These are phyloP conservation scores for Populus pruinosa DNA, from an alignment of 345 rosid genomes.

Conservation along the genomic window DNA sequence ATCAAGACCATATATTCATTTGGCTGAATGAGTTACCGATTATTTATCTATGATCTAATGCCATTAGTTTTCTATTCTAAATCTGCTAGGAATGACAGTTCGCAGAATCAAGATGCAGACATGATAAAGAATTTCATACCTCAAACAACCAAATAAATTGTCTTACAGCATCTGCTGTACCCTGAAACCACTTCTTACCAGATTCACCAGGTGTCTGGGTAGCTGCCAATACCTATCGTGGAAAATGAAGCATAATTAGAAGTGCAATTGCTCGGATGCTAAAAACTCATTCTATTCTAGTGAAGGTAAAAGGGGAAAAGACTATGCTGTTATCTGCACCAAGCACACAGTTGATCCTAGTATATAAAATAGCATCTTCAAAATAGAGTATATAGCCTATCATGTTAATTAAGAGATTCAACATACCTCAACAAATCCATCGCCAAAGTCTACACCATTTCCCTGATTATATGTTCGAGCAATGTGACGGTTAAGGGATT, in stretches of 20 bases:
- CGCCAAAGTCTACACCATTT: constrained; percentile 64
- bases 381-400: background rate
- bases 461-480: constrained; percentile 65
- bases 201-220: constrained; percentile 85
- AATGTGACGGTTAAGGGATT: constrained; percentile 76
- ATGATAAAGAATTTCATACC: constrained; percentile 35
- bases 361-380: background rate
- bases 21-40: background rate
- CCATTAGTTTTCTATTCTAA: background rate
- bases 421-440: constrained; percentile 78
- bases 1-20: background rate
- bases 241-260: constrained; percentile 6
- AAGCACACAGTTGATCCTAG: background rate
- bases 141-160: constrained; percentile 80
- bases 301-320: background rate
- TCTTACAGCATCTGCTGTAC: constrained; percentile 94
- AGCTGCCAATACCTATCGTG: constrained; percentile 68
- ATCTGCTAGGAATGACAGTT: no score
- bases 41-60: background rate
- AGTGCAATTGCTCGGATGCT: background rate
- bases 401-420: background rate
- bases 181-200: constrained; percentile 90
- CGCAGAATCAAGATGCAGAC: background rate
- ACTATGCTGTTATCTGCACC: background rate
- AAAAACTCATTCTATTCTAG: no score